phyloP scores from a whole-genome alignment of 495 filamentous ascomycete genomes.

The Hypoxylon crocopeplum region DNA sequence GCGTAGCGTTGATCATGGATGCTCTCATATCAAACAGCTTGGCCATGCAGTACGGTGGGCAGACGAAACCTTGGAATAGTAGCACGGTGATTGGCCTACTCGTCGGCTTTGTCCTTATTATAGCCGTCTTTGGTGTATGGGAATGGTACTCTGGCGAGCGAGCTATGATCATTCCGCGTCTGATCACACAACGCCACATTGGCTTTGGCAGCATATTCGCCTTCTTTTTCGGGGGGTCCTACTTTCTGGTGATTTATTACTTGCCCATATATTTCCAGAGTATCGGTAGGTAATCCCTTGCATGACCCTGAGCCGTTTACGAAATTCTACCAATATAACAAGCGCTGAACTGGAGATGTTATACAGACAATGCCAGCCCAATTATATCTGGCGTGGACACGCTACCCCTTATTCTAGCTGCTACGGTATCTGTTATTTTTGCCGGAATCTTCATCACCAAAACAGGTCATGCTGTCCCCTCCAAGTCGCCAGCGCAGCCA shows the following conservation, averaged over 20 bases:
- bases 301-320: conserved; percentile 40
- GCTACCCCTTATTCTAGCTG: conserved; percentile 56
- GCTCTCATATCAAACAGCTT: conserved; percentile 5
- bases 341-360: no score
- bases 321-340: no score
- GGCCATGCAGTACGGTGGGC: conserved; percentile 54
- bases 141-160: conserved; percentile 49
- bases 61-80: conserved; percentile 49
- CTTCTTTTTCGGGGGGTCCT: no score
- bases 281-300: no score
- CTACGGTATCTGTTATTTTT: conserved; percentile 42
- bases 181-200: no score
- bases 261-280: conserved; percentile 69
- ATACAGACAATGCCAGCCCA: no score
- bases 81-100: conserved; percentile 54
- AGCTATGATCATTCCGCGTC: conserved; percentile 52
- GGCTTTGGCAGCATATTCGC: no score
- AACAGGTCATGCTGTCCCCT: conserved; percentile 45
- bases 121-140: conserved; percentile 36
- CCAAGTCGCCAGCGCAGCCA: conserved; percentile 38
- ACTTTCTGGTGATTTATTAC: conserved; percentile 63
- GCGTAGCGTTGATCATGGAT: conserved; percentile 46
- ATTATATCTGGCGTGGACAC: conserved; percentile 62
- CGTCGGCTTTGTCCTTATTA: conserved; percentile 46
- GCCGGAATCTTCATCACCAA: conserved; percentile 41